Percentiles rank a stretch among this genome's conserved stretches.
phyloP scores from a whole-genome alignment of 805 yeast genomes.

The Yarrowia phangngaensis region DNA sequence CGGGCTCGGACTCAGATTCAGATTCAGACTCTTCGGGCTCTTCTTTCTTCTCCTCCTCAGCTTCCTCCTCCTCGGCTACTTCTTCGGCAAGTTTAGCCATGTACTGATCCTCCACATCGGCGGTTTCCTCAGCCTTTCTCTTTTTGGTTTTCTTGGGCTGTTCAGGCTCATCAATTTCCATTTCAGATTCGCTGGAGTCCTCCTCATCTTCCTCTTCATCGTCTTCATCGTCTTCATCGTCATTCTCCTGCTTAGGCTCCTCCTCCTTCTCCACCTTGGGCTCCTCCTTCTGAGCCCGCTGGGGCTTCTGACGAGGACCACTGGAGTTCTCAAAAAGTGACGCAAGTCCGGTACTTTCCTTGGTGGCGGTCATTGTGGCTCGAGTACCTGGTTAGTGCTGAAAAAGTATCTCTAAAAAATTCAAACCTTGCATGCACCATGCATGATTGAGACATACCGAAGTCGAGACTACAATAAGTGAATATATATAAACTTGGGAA shows the following conservation, averaged over 20 bases:
- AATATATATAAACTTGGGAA: no score
- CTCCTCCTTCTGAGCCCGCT: background rate
- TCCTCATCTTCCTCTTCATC: constrained; percentile 25
- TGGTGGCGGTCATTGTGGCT: constrained; percentile 20
- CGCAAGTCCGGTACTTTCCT: constrained; percentile 17
- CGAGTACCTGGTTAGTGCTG: no score
- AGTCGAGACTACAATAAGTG: no score
- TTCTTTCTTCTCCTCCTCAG: constrained; percentile 30
- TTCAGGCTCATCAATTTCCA: constrained; percentile 27
- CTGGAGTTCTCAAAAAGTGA: constrained; percentile 19
- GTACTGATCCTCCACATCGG: constrained; percentile 55
- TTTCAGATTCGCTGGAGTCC: background rate
- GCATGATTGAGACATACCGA: background rate
- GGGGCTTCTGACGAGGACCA: constrained; percentile 21
- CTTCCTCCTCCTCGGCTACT: constrained; percentile 34
- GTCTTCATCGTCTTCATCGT: constrained; percentile 6
- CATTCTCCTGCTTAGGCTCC: background rate
- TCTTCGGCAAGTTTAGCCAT: constrained; percentile 48
- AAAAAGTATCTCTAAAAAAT: no score
- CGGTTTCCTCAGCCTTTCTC: constrained; percentile 42
- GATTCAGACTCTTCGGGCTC: constrained; percentile 35
- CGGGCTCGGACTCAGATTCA: constrained; percentile 31
- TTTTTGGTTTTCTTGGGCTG: constrained; percentile 36
- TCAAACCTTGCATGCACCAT: background rate
- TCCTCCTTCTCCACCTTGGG: background rate